phyloP scores from a whole-genome alignment of 2,329 filamentous ascomycete species.

The Fonsecaea monophora region DNA sequence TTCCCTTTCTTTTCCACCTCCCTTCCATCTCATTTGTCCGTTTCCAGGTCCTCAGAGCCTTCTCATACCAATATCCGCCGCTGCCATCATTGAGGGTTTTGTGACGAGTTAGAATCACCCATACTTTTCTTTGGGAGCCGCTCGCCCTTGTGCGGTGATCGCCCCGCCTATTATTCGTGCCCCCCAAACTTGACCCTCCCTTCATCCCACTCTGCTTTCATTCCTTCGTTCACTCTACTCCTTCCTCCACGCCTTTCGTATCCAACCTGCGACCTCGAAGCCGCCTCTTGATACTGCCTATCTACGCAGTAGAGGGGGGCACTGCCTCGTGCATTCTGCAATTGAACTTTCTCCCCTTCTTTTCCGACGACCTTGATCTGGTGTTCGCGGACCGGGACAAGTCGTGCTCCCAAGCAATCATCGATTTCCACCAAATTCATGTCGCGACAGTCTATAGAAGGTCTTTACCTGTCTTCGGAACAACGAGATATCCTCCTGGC shows the following conservation, averaged over 20 bases:
- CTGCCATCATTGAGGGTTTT: slow-evolving; percentile 15
- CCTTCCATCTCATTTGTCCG: slow-evolving; percentile 20
- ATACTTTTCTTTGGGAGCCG: neutral
- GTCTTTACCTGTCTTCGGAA: slow-evolving; percentile 74
- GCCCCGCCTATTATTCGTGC: slow-evolving; percentile 21
- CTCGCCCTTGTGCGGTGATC: neutral
- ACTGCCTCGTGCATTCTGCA: neutral
- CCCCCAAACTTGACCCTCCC: slow-evolving; percentile 13
- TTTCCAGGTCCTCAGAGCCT: slow-evolving; percentile 4
- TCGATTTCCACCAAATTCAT: slow-evolving; percentile 14
- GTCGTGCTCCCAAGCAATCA: neutral
- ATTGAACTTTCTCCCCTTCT: slow-evolving; percentile 13
- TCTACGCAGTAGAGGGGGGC: slow-evolving; percentile 24
- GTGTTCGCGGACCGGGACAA: neutral
- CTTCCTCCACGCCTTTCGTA: slow-evolving; percentile 13
- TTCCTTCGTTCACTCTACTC: slow-evolving; percentile 4
- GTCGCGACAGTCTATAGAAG: slow-evolving; percentile 31
- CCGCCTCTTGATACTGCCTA: slow-evolving; percentile 29
- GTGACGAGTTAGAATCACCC: neutral
- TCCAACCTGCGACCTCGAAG: slow-evolving; percentile 8
- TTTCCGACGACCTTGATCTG: neutral
- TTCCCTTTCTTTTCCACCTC: slow-evolving; percentile 17
- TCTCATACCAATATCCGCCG: slow-evolving; percentile 9
- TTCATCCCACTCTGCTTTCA: slow-evolving; percentile 14
- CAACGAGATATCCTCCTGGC: slow-evolving; percentile 79